Evolutionary conservation across 2,329 filamentous ascomycete genomes (phyloP).

Genomic region (Beauveria bassiana): DNA sequence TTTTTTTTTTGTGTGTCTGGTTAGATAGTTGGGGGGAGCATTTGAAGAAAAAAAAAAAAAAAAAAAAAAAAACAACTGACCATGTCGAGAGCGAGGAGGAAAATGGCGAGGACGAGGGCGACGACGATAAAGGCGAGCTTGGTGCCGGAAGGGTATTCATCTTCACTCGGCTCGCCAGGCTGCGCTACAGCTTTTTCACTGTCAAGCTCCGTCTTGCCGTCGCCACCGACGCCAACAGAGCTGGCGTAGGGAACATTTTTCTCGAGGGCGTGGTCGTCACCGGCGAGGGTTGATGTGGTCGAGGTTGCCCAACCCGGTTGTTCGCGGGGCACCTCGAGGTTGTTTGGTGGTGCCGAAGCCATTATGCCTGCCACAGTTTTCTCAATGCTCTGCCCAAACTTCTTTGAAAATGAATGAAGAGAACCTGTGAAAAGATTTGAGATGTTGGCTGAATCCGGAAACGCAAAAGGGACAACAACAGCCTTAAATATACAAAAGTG

Average conservation of each 20-base stretch:
- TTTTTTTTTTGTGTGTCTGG: no score
- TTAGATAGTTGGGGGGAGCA: no score
- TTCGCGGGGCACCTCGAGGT: conserved; percentile 6
- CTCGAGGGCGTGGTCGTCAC: background rate
- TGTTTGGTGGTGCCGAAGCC: conserved; percentile 2
- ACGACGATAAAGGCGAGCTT: conserved; percentile 13
- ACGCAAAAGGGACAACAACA: no score
- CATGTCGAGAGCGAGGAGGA: conserved; percentile 14
- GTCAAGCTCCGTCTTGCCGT: background rate
- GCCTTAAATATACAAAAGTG: no score
- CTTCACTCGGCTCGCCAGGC: background rate
- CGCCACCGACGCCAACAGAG: background rate
- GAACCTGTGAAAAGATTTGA: no score
- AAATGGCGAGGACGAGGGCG: conserved; percentile 13
- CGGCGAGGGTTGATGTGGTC: conserved; percentile 4
- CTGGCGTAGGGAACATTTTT: background rate
- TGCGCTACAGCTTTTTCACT: background rate
- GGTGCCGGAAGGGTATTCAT: conserved; percentile 12
- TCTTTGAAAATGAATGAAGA: no score
- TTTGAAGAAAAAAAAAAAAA: no score
- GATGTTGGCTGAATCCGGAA: no score
- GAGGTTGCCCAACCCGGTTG: conserved; percentile 3
- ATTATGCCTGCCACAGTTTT: background rate
- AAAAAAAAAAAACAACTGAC: background rate
- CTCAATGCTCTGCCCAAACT: no score